Percentiles rank a stretch among this genome's conserved stretches.
phyloP scores from a whole-genome alignment of 2,329 filamentous ascomycete genomes.

The Colletotrichum spaethianum region DNA sequence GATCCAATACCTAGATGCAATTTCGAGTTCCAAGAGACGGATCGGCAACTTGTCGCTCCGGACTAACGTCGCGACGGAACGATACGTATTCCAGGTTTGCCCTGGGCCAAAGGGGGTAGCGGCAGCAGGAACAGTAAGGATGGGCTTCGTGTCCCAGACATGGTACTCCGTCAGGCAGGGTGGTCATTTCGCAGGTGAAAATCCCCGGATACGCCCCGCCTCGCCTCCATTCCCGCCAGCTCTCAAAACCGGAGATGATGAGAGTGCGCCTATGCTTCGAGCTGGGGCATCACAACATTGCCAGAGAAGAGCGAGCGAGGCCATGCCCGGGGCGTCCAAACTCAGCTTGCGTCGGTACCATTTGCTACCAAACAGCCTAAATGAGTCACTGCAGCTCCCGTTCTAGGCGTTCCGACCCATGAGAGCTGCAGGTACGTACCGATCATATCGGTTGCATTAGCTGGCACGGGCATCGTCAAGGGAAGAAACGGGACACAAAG shows the following conservation, averaged over 20 bases:
- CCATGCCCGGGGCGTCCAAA: background rate
- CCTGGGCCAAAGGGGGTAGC: background rate
- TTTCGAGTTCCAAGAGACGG: constrained; percentile 10
- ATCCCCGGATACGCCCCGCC: background rate
- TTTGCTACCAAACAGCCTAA: background rate
- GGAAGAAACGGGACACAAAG: background rate
- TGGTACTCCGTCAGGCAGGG: constrained; percentile 22
- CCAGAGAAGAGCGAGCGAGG: background rate
- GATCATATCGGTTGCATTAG: background rate
- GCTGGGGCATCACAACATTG: background rate
- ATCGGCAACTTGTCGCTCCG: constrained; percentile 29
- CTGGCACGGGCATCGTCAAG: constrained; percentile 2
- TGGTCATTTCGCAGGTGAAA: background rate
- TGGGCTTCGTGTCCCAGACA: constrained; percentile 13
- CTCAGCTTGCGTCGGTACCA: background rate
- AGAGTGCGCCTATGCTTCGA: background rate
- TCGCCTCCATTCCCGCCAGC: too few relatives aligned
- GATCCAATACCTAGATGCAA: constrained; percentile 33
- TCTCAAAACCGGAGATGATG: background rate
- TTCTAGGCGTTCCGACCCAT: constrained; percentile 4
- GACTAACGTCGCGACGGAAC: constrained; percentile 17
- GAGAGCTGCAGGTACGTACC: background rate
- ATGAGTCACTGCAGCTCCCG: constrained; percentile 6
- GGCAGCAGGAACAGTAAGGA: constrained; percentile 14
- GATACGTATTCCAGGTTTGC: background rate